Conservation (phyloP, 177 flowering plant genomes). For the Vitis hybrid region DNA sequence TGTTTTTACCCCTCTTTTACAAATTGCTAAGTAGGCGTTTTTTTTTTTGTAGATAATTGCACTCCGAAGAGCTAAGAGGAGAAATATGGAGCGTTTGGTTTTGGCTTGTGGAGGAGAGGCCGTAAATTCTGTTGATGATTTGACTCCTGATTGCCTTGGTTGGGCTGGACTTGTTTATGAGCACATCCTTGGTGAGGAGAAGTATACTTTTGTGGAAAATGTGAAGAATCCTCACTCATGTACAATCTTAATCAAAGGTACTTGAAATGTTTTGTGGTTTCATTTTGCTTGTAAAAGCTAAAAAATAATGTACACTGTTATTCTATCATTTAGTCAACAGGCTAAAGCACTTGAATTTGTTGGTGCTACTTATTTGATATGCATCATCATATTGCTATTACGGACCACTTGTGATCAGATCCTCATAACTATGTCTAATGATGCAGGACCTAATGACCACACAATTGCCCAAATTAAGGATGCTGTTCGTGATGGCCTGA, state of each 20-base stretch:
- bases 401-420: not conserved
- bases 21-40: not conserved
- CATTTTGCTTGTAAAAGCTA: not conserved
- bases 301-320: not conserved
- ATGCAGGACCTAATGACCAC: constrained; percentile 95
- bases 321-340: no score
- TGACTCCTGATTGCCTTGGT: constrained; percentile 90
- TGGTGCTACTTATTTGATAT: not conserved
- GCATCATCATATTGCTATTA: not conserved
- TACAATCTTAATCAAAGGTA: constrained; percentile 97
- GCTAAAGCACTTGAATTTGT: not conserved
- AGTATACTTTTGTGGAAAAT: constrained; percentile 93
- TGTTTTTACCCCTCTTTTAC: not conserved
- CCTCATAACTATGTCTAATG: constrained; percentile 4
- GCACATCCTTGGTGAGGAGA: constrained; percentile 95
- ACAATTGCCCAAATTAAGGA: constrained; percentile 99
- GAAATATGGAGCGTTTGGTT: constrained; percentile 92
- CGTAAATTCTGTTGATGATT: constrained; percentile 91
- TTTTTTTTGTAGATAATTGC: constrained; percentile 69
- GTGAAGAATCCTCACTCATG: constrained; percentile 94
- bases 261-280: not conserved
- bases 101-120: constrained; percentile 99
- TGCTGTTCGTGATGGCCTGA: constrained; percentile 97
- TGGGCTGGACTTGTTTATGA: constrained; percentile 99
- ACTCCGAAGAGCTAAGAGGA: constrained; percentile 92